Base-by-base conservation (phyloP, 2,329 filamentous ascomycete genomes). In the Mariannaea sp. region DNA sequence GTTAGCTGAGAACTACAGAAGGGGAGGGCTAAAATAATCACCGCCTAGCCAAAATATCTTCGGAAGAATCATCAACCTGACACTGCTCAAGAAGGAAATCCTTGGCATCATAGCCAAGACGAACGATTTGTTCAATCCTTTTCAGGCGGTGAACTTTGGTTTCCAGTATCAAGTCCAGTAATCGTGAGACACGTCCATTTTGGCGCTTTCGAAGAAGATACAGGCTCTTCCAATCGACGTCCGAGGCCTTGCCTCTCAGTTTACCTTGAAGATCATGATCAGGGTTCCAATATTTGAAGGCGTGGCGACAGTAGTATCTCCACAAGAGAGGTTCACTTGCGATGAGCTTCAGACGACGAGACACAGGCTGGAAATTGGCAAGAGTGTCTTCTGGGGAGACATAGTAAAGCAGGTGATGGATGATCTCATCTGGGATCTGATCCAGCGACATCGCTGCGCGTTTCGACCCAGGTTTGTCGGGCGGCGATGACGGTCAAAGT, bases 41-140 rank as follows among this genome's bases (percentile, higher is more conserved):
- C 76, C 87, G 85, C 70, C 90, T 82, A 12, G 93, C 89, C 64
- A 99, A 74, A 47, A 89, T 83, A 73, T 97, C 91, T 12, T 88
- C 82, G 4, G 75, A 78, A 33, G 82, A 77, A 10, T 87, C 80
- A 13, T 80, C 75, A 27, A 80, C 78, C 9, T 76, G 76, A 55
- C 81, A 83, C 67, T 96, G 86, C 49, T 80, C 77, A 55, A 92
- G 66, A 42, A 97, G 79, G 49, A 86, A 86, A 70, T 97, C 92
- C 70, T 97, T 97, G 39, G 88, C 89, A 75, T 97, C 92, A 66
- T 92, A 93, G 1, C 92, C 92, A 65, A 86, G 79, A 22, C 78
- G 75, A 47, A 89, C 85, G 57, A 97, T 88, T 44, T 80, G 74
- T 62, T 88, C 83, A 57, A 91, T 86, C 65, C 86, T 86, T 49